These are phyloP conservation scores for Glonium stellatum DNA, from an alignment of 495 filamentous ascomycete genomes.

Conservation along the genomic window DNA sequence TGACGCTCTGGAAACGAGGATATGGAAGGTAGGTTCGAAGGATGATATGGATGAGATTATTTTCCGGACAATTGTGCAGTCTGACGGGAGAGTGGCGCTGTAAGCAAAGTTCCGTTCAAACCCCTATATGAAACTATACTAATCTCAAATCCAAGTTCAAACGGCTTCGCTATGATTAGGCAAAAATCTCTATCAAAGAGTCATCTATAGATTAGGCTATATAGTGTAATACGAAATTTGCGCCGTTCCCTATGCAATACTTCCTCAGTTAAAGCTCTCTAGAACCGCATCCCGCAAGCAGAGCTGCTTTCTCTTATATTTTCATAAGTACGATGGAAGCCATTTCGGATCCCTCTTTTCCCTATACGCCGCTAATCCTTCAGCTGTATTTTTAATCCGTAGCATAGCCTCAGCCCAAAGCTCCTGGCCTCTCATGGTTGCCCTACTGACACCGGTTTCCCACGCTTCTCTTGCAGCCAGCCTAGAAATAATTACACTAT, in stretches of 20 bases:
- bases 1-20: conserved; percentile 31
- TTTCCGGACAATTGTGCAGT: conserved; percentile 32
- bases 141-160: background rate
- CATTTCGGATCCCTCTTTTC: conserved; percentile 28
- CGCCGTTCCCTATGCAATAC: background rate
- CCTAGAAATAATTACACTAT: conserved; percentile 16
- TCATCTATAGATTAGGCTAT: conserved; percentile 1
- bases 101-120: conserved; percentile 2
- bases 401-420: conserved; percentile 24
- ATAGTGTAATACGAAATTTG: background rate
- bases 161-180: conserved; percentile 7
- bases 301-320: background rate
- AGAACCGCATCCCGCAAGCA: conserved; percentile 21
- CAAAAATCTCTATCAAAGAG: background rate
- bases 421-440: conserved; percentile 21
- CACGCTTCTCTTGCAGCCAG: conserved; percentile 26
- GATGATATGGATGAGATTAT: conserved; percentile 25
- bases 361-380: conserved; percentile 29
- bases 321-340: conserved; percentile 21
- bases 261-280: conserved; percentile 36
- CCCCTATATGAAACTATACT: background rate
- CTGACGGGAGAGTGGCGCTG: conserved; percentile 29
- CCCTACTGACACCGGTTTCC: conserved; percentile 29
- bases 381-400: conserved; percentile 24
- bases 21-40: conserved; percentile 28